Conservation (phyloP, 495 filamentous ascomycete genomes). For the Podospora pseudopauciseta region DNA sequence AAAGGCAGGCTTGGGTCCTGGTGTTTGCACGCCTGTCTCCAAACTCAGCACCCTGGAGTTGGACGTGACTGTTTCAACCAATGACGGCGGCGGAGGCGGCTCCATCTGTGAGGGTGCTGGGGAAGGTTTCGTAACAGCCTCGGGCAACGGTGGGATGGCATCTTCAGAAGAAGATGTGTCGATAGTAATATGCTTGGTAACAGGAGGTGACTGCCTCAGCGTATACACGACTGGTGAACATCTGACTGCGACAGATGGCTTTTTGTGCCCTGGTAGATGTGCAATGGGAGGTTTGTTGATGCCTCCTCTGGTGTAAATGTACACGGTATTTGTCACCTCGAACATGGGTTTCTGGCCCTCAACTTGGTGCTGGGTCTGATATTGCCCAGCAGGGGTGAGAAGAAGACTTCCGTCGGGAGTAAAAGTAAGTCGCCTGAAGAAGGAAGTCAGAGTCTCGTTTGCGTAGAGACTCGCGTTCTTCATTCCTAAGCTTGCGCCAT, state of each 20-base stretch:
- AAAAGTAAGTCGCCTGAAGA: conserved; percentile 92
- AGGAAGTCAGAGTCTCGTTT: conserved; percentile 96
- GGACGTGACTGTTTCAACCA: conserved; percentile 40
- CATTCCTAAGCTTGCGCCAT: conserved; percentile 57
- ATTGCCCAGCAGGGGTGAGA: conserved; percentile 95
- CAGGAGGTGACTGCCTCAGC: conserved; percentile 60
- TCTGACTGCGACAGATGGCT: conserved; percentile 91
- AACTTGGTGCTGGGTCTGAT: conserved; percentile 70
- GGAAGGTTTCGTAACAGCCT: conserved; percentile 64
- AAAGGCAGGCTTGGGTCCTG: conserved; percentile 68
- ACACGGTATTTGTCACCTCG: conserved; percentile 94
- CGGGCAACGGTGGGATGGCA: conserved; percentile 75
- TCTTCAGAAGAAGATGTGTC: conserved; percentile 89
- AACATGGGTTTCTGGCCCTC: conserved; percentile 71
- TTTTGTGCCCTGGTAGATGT: conserved; percentile 97
- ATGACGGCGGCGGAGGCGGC: conserved; percentile 67
- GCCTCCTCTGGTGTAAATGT: conserved; percentile 94
- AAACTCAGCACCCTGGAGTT: conserved; percentile 47
- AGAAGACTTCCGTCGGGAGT: conserved; percentile 92
- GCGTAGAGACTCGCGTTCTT: conserved; percentile 89
- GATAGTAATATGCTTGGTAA: conserved; percentile 85
- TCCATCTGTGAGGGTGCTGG: conserved; percentile 68
- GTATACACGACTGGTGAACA: conserved; percentile 92
- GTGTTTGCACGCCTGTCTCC: conserved; percentile 48
- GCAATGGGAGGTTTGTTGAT: conserved; percentile 96